These are phyloP conservation scores for Carpinus viminea DNA, from an alignment of 306 rosid genomes.

Conservation along the genomic window DNA sequence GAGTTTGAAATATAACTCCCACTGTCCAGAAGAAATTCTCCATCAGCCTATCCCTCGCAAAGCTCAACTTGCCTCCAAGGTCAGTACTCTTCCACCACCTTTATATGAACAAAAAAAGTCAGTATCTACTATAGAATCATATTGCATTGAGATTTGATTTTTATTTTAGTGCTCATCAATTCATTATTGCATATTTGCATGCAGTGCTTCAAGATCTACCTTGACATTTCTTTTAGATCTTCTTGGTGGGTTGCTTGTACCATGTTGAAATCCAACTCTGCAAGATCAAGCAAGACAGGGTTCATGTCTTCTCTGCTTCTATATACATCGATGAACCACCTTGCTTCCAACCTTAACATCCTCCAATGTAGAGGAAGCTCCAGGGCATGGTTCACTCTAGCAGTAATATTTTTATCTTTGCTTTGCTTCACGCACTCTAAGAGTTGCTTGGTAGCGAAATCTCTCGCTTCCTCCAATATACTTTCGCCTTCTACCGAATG, in stretches of 20 bases:
- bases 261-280: conserved; percentile 16
- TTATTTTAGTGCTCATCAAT: too few species aligned
- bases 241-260: conserved; percentile 15
- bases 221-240: conserved; percentile 15
- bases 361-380: conserved; percentile 32
- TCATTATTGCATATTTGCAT: too few species aligned
- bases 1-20: conserved; percentile 17
- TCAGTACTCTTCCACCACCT: conserved; percentile 28
- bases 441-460: conserved; percentile 2
- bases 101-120: neutral
- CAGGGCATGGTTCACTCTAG: conserved; percentile 11
- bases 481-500: conserved; percentile 8
- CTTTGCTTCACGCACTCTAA: neutral
- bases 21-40: conserved; percentile 21
- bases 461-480: conserved; percentile 14
- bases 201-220: neutral
- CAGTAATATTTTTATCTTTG: neutral
- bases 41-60: conserved; percentile 24
- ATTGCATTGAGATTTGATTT: too few species aligned
- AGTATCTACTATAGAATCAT: neutral
- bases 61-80: conserved; percentile 10
- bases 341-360: conserved; percentile 9
- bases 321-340: conserved; percentile 29
- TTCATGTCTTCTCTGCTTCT: neutral
- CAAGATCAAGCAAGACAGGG: conserved; percentile 6